Conservation (phyloP, 2,329 filamentous ascomycete species). For the Incumbomyces delicatus region DNA sequence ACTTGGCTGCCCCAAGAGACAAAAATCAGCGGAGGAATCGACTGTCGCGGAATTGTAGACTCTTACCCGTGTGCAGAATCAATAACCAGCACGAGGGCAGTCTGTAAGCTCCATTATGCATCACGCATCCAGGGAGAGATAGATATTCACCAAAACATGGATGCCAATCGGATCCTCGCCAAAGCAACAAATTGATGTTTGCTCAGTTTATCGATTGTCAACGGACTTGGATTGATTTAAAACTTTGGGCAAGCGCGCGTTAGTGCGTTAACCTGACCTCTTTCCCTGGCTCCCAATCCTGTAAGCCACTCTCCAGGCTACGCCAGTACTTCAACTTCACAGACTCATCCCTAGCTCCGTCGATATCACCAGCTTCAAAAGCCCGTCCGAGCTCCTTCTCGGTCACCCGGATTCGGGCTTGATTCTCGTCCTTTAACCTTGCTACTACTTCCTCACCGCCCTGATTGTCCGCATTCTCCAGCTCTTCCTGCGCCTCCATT, state of each 20-base stretch:
- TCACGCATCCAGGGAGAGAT: too few relatives aligned
- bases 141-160: too few relatives aligned
- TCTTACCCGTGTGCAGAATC: too few relatives aligned
- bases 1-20: too few relatives aligned
- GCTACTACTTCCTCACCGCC: conserved; percentile 48
- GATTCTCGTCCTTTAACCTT: conserved; percentile 58
- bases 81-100: too few relatives aligned
- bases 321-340: conserved; percentile 81
- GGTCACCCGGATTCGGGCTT: conserved; percentile 53
- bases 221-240: too few relatives aligned
- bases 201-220: too few relatives aligned
- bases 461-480: conserved; percentile 51
- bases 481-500: conserved; percentile 68
- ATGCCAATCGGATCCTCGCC: too few relatives aligned
- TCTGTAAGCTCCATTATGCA: too few relatives aligned
- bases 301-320: conserved; percentile 70
- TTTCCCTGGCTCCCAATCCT: conserved; percentile 75
- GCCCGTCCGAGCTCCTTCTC: conserved; percentile 53
- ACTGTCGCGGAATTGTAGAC: too few relatives aligned
- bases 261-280: conserved; percentile 47
- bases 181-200: too few relatives aligned
- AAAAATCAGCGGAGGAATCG: too few relatives aligned
- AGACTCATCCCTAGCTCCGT: conserved; percentile 59
- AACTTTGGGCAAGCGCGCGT: background rate
- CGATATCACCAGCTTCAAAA: conserved; percentile 58